A percentile compares a stretch with the other conserved stretches of the same genome.
phyloP scores from a whole-genome alignment of 2,329 filamentous ascomycete species.

The Aspergillus fumigatus region DNA sequence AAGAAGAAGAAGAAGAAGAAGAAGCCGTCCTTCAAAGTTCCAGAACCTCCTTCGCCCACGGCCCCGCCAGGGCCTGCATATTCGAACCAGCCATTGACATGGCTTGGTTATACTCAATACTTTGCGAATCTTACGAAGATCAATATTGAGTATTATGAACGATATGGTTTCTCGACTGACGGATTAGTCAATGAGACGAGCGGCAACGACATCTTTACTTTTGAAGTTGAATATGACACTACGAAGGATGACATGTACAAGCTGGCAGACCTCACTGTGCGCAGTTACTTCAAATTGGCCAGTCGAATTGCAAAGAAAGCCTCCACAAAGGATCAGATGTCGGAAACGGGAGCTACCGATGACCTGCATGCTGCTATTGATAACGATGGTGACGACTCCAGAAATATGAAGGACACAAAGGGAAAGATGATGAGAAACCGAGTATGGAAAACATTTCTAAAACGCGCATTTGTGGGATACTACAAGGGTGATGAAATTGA shows the following conservation, averaged over 20 bases:
- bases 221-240: conserved; percentile 82
- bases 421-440: conserved; percentile 49
- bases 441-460: conserved; percentile 72
- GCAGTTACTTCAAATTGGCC: conserved; percentile 74
- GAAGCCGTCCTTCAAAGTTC: conserved; percentile 60
- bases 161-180: conserved; percentile 11
- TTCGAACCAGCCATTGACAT: conserved; percentile 73
- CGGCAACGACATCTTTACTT: conserved; percentile 58
- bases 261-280: conserved; percentile 77
- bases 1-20: conserved; percentile 45
- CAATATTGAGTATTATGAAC: conserved; percentile 62
- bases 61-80: conserved; percentile 84
- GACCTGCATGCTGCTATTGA: conserved; percentile 8
- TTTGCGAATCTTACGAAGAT: conserved; percentile 89
- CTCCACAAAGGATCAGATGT: conserved; percentile 18
- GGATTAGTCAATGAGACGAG: conserved; percentile 54
- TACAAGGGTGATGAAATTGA: conserved; percentile 62
- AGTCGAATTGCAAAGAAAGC: conserved; percentile 62
- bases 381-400: not conserved
- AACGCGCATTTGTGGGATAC: conserved; percentile 74
- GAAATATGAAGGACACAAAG: conserved; percentile 38
- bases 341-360: conserved; percentile 12
- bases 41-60: conserved; percentile 66
- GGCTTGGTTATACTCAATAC: conserved; percentile 81
- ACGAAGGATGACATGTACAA: conserved; percentile 69